Evolutionary conservation across 2,329 filamentous ascomycete species (phyloP), one percentile per base, ranked within the genome.

Genomic region (Botrytis fragariae): DNA sequence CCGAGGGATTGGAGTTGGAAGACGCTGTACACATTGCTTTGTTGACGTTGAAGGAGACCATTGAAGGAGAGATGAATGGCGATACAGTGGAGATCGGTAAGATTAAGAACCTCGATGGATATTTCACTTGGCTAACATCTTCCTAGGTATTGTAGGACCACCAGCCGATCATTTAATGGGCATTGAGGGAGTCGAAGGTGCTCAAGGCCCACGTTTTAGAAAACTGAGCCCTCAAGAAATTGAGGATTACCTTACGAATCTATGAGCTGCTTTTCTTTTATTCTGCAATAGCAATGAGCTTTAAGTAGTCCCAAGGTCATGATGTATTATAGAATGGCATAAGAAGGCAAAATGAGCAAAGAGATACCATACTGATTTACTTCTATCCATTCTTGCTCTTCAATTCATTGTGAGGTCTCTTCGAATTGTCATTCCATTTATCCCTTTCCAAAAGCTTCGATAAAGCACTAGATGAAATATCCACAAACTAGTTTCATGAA

Each of bases 31-130:
- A 99, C 84, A 99, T 99, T 86, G 96, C 96, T 74, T 88, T 99
- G 72, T 86, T 99, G 82, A 99, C 96, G 39, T 86, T 99, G 82
- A 99, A 99, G 88, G 96, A 99, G 88, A 98, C 96, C 73, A 99
- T 99, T 81, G 95, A 98, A 86, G 96, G 96, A 73, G 96, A 98
- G 86, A 98, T 98, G 95, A 98, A 95, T 79, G 95, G 95, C 76
- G 95, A 98, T 83, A 98, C 95, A 45, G 97, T 99, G 77, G 96
- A 99, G 85, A 98, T 99, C 83, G 95, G 94, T 94, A 85, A 83
- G 90, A 82, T 61, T 12, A 60, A 48, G 10, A n/a, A 32, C 45
- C 62, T 62, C 63, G 18, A 4, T 20, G 25, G n/a, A 22, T 16
- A 32, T 69, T 69, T 67, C n/a, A 69, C 69, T 73, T 73, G 67